Evolutionary conservation across 2,329 filamentous ascomycete genomes (phyloP).

Genomic region (Xylaria sp.): DNA sequence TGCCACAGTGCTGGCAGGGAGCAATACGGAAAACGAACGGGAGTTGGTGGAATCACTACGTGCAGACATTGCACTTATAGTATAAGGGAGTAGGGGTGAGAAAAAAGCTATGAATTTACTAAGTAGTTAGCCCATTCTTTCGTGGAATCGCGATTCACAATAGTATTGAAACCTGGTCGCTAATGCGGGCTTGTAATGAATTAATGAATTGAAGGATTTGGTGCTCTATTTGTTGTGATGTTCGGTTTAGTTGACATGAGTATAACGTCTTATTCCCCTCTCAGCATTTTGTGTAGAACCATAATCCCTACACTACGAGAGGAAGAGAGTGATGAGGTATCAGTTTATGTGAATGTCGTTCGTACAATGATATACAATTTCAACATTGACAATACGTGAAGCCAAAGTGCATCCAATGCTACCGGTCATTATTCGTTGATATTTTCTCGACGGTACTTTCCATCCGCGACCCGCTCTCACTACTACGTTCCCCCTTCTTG

Average conservation of each 20-base stretch:
- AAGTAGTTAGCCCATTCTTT: constrained; percentile 2
- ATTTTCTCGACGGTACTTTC: constrained; percentile 1
- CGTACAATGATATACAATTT: constrained; percentile 18
- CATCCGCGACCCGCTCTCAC: not conserved
- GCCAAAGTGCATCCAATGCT: constrained; percentile 3
- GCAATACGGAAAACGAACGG: constrained; percentile 39
- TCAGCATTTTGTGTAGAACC: not conserved
- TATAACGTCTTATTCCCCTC: not conserved
- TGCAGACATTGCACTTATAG: constrained; percentile 27
- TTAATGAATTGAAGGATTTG: constrained; percentile 10
- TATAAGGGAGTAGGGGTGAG: constrained; percentile 24
- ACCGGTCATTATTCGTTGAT: constrained; percentile 19
- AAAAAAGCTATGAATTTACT: constrained; percentile 29
- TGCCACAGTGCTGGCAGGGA: constrained; percentile 31
- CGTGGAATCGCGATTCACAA: constrained; percentile 2
- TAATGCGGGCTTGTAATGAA: constrained; percentile 14
- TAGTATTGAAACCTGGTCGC: constrained; percentile 4
- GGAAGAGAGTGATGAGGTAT: not conserved
- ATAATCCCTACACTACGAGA: not conserved
- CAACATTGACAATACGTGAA: not conserved
- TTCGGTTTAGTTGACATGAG: not conserved
- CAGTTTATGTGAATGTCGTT: constrained; percentile 1
- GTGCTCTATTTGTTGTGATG: not conserved
- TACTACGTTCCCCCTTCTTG: constrained; percentile 50
- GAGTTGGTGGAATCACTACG: constrained; percentile 36